A percentile compares a stretch with the other conserved stretches of the same genome.
These are phyloP conservation scores for Chlorella sorokiniana DNA, from an alignment of 139 green algal genomes.

Conservation along the genomic window DNA sequence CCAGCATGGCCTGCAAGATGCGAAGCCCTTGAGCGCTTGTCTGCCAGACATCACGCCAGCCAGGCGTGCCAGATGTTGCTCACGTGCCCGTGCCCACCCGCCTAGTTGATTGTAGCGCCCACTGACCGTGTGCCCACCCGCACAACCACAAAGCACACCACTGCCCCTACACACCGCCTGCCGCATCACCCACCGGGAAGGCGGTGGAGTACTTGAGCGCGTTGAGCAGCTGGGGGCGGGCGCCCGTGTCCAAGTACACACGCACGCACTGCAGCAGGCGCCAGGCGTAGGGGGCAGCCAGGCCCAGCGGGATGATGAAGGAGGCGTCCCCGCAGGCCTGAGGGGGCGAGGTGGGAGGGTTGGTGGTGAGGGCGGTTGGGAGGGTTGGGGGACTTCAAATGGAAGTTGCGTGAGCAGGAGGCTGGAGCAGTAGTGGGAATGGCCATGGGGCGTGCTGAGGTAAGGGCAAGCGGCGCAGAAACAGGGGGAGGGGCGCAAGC, in stretches of 20 bases:
- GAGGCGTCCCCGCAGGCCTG: constrained; percentile 50
- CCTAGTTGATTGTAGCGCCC: too few species aligned
- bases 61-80: too few species aligned
- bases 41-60: neutral
- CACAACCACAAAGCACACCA: neutral
- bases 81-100: too few species aligned
- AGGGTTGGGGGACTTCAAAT: too few species aligned
- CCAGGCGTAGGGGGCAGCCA: constrained; percentile 83
- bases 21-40: too few species aligned
- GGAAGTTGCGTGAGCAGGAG: too few species aligned
- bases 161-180: neutral
- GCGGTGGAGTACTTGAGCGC: constrained; percentile 94
- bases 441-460: too few species aligned
- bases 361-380: too few species aligned
- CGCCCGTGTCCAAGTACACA: constrained; percentile 70
- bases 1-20: neutral
- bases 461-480: too few species aligned
- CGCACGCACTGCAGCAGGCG: constrained; percentile 92
- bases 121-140: too few species aligned
- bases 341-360: neutral
- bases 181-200: constrained; percentile 70
- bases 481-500: too few species aligned
- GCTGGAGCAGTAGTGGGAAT: too few species aligned
- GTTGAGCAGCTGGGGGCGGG: constrained; percentile 75
- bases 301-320: constrained; percentile 65